A percentile compares a stretch with the other conserved stretches of the same genome.
Evolutionary conservation across 805 yeast genomes (phyloP).

Genomic region (Barnettozyma siamensis): DNA sequence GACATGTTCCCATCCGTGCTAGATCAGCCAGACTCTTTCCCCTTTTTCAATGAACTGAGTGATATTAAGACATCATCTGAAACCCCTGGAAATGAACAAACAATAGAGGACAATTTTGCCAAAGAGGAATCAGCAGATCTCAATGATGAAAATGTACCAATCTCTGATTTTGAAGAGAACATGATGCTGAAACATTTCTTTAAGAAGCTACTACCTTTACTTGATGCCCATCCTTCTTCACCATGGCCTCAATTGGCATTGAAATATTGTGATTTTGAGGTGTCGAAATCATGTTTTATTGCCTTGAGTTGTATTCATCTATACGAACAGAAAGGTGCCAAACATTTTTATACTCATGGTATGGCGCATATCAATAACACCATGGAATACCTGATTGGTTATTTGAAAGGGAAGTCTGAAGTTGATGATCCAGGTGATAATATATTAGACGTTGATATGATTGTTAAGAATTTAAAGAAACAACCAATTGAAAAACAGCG

Average conservation of each 20-base stretch:
- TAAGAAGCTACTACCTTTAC: constrained; percentile 43
- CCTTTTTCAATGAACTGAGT: constrained; percentile 13
- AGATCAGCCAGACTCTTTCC: constrained; percentile 13
- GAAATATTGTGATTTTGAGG: constrained; percentile 50
- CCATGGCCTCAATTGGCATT: constrained; percentile 59
- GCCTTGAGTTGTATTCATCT: constrained; percentile 52
- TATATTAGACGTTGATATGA: constrained; percentile 27
- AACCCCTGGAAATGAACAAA: not conserved
- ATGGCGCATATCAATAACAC: constrained; percentile 50
- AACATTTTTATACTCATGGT: constrained; percentile 46
- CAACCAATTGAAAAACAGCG: constrained; percentile 31
- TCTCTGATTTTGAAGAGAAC: constrained; percentile 44
- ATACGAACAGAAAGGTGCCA: constrained; percentile 49
- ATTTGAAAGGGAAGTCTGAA: constrained; percentile 28
- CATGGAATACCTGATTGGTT: constrained; percentile 47
- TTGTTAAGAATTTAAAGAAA: constrained; percentile 32
- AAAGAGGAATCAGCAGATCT: not conserved
- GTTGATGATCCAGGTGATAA: constrained; percentile 12
- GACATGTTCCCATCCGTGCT: constrained; percentile 22
- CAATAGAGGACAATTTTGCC: too few relatives aligned
- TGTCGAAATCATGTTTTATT: constrained; percentile 53
- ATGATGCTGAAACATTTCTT: constrained; percentile 52
- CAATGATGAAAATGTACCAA: not conserved
- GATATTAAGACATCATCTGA: not conserved
- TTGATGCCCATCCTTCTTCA: constrained; percentile 55